Evolutionary conservation across 1,284 basidiomycete species (phyloP).

Genomic region (Laetiporus sulphureus): DNA sequence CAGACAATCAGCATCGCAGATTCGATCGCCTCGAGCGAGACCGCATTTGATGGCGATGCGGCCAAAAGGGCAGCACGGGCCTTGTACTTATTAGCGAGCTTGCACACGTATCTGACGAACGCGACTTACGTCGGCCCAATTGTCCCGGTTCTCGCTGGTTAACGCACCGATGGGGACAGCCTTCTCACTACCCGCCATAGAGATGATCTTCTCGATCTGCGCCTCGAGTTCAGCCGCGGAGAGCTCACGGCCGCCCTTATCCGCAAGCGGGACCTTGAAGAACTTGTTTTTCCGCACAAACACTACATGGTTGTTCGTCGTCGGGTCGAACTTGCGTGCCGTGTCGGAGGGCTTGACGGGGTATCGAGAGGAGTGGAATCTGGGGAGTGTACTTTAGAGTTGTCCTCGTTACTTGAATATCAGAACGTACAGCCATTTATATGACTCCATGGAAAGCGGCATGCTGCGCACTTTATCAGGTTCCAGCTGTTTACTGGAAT

Average conservation of each 20-base stretch:
- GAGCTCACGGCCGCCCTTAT: conserved; percentile 57
- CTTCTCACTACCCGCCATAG: conserved; percentile 52
- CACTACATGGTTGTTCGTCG: conserved; percentile 80
- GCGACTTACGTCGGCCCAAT: conserved; percentile 77
- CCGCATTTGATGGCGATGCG: conserved; percentile 60
- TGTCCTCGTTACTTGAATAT: not conserved
- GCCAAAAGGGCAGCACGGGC: conserved; percentile 64
- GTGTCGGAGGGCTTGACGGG: conserved; percentile 83
- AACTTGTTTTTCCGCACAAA: conserved; percentile 92
- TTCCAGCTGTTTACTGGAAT: conserved; percentile 66
- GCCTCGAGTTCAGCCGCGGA: conserved; percentile 76
- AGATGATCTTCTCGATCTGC: conserved; percentile 78
- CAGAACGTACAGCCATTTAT: conserved; percentile 77
- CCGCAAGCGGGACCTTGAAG: conserved; percentile 70
- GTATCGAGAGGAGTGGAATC: conserved; percentile 88
- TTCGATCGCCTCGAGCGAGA: conserved; percentile 76
- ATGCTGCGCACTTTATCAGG: conserved; percentile 83
- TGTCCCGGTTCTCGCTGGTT: conserved; percentile 85
- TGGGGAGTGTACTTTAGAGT: conserved; percentile 19
- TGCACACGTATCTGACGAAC: not conserved
- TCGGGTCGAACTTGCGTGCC: conserved; percentile 76
- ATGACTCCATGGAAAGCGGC: conserved; percentile 92
- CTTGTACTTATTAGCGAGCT: conserved; percentile 20
- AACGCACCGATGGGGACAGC: conserved; percentile 74
- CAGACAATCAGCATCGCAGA: conserved; percentile 85